Percentiles rank a stretch among this genome's conserved stretches.
Conservation (phyloP, 148 eudicot genomes). For the Chenopodium formosanum region DNA sequence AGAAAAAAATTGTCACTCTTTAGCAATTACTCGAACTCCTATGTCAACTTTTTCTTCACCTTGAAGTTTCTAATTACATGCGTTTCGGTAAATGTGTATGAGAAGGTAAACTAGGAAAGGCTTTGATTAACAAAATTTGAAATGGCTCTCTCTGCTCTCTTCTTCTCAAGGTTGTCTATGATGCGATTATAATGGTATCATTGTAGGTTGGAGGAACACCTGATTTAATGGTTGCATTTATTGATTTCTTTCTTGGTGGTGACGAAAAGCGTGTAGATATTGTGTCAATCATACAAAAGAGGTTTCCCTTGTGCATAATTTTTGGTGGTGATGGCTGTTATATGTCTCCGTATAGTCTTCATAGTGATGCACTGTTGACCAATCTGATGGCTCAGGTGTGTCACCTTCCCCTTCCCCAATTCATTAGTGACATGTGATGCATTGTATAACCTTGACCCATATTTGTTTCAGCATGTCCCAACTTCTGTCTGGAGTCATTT, state of each 20-base stretch:
- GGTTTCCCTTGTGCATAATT: slow-evolving; percentile 84
- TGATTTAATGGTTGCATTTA: slow-evolving; percentile 73
- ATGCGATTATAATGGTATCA: slow-evolving; percentile 8
- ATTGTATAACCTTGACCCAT: background rate
- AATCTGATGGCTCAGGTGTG: slow-evolving; percentile 80
- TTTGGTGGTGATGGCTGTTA: slow-evolving; percentile 93
- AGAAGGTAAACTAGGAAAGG: background rate
- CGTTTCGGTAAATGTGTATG: background rate
- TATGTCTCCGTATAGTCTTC: slow-evolving; percentile 81
- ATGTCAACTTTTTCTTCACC: background rate
- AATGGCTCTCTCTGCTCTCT: background rate
- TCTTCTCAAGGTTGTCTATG: background rate
- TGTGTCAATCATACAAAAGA: slow-evolving; percentile 65
- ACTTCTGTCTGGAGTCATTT: slow-evolving; percentile 75
- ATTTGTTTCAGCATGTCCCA: slow-evolving; percentile 68
- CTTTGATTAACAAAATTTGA: background rate
- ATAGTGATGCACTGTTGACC: slow-evolving; percentile 62
- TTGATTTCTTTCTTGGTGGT: slow-evolving; percentile 87
- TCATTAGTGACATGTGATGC: background rate
- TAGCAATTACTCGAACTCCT: background rate
- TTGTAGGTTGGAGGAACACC: slow-evolving; percentile 88
- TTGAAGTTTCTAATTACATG: background rate
- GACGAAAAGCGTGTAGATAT: slow-evolving; percentile 83
- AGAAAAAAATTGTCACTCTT: background rate
- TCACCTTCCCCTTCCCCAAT: background rate